Base-by-base conservation (phyloP, 164 flowering plant species). In the Stephania japonica region DNA sequence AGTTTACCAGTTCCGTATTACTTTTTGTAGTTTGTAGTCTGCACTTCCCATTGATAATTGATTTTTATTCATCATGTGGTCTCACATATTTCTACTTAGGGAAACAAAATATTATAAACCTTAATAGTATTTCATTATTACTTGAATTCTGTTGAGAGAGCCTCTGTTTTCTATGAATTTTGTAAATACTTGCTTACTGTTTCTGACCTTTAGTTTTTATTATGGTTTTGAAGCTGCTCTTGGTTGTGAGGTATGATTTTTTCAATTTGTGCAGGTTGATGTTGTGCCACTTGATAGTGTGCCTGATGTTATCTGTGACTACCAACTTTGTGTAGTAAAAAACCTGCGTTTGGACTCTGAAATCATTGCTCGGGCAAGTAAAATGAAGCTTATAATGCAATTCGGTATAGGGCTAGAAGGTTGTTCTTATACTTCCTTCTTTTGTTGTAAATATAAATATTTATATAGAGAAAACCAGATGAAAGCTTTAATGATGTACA, bases 361-460 rank as follows among this genome's bases (percentile, higher is more conserved):
- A 65, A 38, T 87, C 43, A 87, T 94, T 53, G 78, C 92, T 70
- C 85, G 78, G 62, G 98, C 98, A 47, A 88, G 66, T 23, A 79
- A 84, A 65, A 85, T 94, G 93, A 90, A 92, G 89, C 89, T 94
- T 56, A 80, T 94, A 50, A 76, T 94, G 92, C 97, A 94, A 80
- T 92, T 71, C 81, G 98, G 98, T 77, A 97, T 94, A 79, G 98
- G 97, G 24, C 79, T 94, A 42, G 97, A 94, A 86, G 97, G 98
- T 89, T 6, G 38, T 50, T 65, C 16, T 76, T 19, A 3, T 66
- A 47, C 21, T 47, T 25, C 23, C 25, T 49, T 62, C 21, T 13
- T 72, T 43, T 26, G 21, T 19, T 47, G 23, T 16, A 65, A n/a
- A 5, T 16, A 47, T 14, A 19, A 26, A 44, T 44, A 43, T 43